These are phyloP conservation scores for Plectosphaerella cucumerina DNA, from an alignment of 2,329 filamentous ascomycete species.

Conservation along the genomic window DNA sequence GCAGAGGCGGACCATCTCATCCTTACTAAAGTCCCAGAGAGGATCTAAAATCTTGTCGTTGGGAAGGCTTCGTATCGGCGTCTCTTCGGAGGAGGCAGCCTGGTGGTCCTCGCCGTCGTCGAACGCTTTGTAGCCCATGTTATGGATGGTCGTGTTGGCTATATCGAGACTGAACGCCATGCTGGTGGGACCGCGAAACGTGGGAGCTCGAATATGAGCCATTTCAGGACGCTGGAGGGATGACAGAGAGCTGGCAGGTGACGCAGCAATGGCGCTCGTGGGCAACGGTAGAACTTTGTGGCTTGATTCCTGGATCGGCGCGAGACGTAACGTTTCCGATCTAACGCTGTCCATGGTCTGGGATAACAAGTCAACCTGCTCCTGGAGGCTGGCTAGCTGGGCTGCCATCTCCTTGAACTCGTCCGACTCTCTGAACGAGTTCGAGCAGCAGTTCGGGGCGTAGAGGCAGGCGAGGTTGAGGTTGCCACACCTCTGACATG, in stretches of 20 bases:
- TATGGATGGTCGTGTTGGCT: slow-evolving; percentile 80
- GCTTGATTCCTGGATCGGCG: slow-evolving; percentile 34
- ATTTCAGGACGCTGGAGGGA: slow-evolving; percentile 39
- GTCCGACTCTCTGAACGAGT: slow-evolving; percentile 86
- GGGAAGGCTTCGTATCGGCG: not conserved
- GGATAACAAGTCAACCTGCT: slow-evolving; percentile 77
- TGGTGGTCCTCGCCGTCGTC: slow-evolving; percentile 61
- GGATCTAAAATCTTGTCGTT: slow-evolving; percentile 52
- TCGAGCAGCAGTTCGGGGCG: slow-evolving; percentile 63
- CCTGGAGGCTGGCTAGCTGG: slow-evolving; percentile 71
- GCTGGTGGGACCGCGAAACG: slow-evolving; percentile 82
- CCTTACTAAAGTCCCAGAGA: slow-evolving; percentile 71
- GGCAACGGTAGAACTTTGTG: slow-evolving; percentile 27
- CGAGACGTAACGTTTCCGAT: slow-evolving; percentile 42
- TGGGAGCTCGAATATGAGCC: slow-evolving; percentile 51
- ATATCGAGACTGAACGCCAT: slow-evolving; percentile 81
- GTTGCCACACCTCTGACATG: slow-evolving; percentile 65
- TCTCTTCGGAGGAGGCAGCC: slow-evolving; percentile 12
- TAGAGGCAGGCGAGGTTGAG: slow-evolving; percentile 64
- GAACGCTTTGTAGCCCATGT: slow-evolving; percentile 75
- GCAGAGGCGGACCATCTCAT: slow-evolving; percentile 77
- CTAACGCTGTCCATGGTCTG: slow-evolving; percentile 67
- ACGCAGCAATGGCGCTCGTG: slow-evolving; percentile 33
- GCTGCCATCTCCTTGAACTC: slow-evolving; percentile 80
- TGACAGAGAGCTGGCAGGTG: slow-evolving; percentile 39